phyloP scores from a whole-genome alignment of 1,139 yeast genomes.

The Cylindricascospora bacillispora region DNA sequence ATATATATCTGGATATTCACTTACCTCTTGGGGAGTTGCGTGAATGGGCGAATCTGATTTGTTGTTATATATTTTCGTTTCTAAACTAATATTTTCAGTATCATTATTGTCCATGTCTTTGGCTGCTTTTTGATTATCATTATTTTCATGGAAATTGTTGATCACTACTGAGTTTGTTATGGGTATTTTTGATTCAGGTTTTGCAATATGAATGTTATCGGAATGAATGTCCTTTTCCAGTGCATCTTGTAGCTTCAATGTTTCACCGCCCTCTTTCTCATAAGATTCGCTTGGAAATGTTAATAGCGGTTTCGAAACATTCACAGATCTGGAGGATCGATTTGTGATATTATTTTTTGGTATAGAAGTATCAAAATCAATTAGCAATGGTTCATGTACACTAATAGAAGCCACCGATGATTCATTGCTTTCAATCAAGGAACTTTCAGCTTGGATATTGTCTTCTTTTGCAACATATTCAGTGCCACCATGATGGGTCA shows the following conservation, averaged over 20 bases:
- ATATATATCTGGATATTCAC: too few species aligned
- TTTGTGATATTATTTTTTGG: background rate
- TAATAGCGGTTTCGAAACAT: slow-evolving; percentile 1
- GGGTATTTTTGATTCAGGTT: slow-evolving; percentile 20
- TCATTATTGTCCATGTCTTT: too few species aligned
- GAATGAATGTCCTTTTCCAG: slow-evolving; percentile 4
- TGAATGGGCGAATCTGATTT: too few species aligned
- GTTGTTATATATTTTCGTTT: too few species aligned
- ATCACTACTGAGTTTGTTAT: slow-evolving; percentile 15
- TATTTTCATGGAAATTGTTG: slow-evolving; percentile 16
- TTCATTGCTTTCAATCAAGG: background rate
- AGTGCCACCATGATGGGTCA: slow-evolving; percentile 16
- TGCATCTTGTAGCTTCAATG: slow-evolving; percentile 1
- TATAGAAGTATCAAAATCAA: background rate
- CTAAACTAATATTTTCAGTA: too few species aligned
- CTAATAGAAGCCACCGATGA: slow-evolving; percentile 1
- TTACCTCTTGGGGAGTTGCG: too few species aligned
- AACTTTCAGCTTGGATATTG: background rate
- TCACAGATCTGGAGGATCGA: background rate
- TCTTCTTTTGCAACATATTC: background rate
- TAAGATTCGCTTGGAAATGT: background rate
- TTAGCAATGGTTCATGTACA: slow-evolving; percentile 2
- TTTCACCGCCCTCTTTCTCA: background rate
- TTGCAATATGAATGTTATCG: slow-evolving; percentile 2
- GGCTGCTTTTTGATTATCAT: too few species aligned